phyloP scores from a whole-genome alignment of 2,329 filamentous ascomycete species.

The Phialemoniopsis sp. region DNA sequence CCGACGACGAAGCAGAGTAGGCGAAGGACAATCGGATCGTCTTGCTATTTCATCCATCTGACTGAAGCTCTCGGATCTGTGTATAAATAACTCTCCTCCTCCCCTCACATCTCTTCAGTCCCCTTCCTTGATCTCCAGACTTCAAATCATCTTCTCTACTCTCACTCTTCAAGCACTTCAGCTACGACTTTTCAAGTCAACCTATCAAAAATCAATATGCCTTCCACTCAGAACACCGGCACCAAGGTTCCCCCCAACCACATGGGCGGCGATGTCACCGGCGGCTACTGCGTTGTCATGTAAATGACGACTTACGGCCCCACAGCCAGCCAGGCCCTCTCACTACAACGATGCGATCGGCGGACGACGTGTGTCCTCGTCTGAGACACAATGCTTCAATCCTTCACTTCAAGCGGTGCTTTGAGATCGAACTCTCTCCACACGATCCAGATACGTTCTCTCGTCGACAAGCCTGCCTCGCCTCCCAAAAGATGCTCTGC shows the following conservation, averaged over 20 bases:
- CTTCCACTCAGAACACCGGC: slow-evolving; percentile 18
- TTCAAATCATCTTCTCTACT: slow-evolving; percentile 6
- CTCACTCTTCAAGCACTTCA: slow-evolving; percentile 1
- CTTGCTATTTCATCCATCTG: not conserved
- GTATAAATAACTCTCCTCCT: slow-evolving; percentile 14
- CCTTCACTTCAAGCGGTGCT: no score
- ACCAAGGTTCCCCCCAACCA: slow-evolving; percentile 17
- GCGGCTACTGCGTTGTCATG: slow-evolving; percentile 26
- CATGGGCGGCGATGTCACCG: slow-evolving; percentile 16
- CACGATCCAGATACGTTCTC: slow-evolving; percentile 2
- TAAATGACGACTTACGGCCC: slow-evolving; percentile 16
- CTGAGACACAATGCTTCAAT: no score
- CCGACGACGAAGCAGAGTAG: no score
- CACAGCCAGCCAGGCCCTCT: not conserved
- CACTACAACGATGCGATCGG: not conserved
- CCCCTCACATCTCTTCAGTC: slow-evolving; percentile 1
- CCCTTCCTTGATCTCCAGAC: slow-evolving; percentile 15
- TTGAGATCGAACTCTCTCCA: not conserved
- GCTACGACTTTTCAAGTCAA: slow-evolving; percentile 6
- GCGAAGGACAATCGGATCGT: not conserved
- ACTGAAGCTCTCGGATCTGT: not conserved
- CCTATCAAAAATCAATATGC: slow-evolving; percentile 21
- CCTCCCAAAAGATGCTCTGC: slow-evolving; percentile 12
- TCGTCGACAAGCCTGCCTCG: slow-evolving; percentile 2
- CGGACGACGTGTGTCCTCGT: no score